Evolutionary conservation across 192 early-diverging fungal species (phyloP).

Genomic region (Coemansia sp.): DNA sequence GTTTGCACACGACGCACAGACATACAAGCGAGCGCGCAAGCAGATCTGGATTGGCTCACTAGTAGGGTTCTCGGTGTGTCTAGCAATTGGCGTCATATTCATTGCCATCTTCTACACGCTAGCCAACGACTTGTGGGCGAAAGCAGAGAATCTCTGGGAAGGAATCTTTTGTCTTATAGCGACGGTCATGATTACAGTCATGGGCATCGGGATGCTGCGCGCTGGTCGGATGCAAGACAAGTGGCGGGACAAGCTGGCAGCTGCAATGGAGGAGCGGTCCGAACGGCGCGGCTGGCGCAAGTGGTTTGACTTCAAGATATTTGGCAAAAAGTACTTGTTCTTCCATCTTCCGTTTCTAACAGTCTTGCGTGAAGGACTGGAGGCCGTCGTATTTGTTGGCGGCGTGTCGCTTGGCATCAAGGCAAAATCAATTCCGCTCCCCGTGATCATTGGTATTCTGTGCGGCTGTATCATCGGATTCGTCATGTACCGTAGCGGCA

Average conservation of each 20-base stretch:
- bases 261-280: slow-evolving; percentile 50
- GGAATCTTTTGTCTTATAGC: slow-evolving; percentile 82
- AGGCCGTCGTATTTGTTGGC: slow-evolving; percentile 88
- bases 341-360: slow-evolving; percentile 85
- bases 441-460: slow-evolving; percentile 71
- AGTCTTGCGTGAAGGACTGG: slow-evolving; percentile 84
- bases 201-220: slow-evolving; percentile 81
- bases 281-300: slow-evolving; percentile 36
- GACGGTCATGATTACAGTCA: slow-evolving; percentile 70
- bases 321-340: slow-evolving; percentile 66
- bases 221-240: slow-evolving; percentile 76
- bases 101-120: slow-evolving; percentile 76
- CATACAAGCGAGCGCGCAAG: slow-evolving; percentile 59
- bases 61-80: slow-evolving; percentile 66
- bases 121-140: slow-evolving; percentile 56
- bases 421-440: slow-evolving; percentile 75
- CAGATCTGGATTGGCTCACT: slow-evolving; percentile 79
- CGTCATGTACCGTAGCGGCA: slow-evolving; percentile 72
- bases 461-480: slow-evolving; percentile 71
- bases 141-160: slow-evolving; percentile 80
- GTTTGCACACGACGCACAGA: slow-evolving; percentile 52
- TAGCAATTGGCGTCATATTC: slow-evolving; percentile 73
- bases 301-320: slow-evolving; percentile 38
- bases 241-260: slow-evolving; percentile 66
- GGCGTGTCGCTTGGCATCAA: slow-evolving; percentile 72